Evolutionary conservation across 2,329 filamentous ascomycete genomes (phyloP).

Genomic region (Beauveria brongniartii): DNA sequence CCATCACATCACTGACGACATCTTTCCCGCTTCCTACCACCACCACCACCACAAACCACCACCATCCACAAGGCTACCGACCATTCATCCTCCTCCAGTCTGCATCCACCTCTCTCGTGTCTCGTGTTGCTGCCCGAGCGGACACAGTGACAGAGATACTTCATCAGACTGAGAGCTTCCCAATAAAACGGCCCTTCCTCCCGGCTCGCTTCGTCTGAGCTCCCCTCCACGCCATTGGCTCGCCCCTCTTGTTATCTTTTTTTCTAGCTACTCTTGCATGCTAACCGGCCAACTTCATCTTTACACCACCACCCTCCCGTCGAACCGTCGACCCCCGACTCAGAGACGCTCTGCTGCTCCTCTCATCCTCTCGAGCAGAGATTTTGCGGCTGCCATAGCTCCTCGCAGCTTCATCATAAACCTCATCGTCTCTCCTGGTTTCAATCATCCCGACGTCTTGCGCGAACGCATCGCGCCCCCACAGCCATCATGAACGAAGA

Average conservation of each 20-base stretch:
- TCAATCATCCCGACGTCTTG: conserved; percentile 20
- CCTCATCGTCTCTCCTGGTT: not conserved
- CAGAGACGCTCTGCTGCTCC: not conserved
- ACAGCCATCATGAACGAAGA: conserved; percentile 53
- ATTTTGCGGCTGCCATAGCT: not conserved
- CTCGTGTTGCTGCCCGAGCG: conserved; percentile 4
- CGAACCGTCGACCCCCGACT: not conserved
- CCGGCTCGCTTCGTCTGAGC: not conserved
- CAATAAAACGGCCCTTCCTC: not conserved
- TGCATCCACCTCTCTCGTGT: conserved; percentile 1
- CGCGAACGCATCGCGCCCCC: conserved; percentile 31
- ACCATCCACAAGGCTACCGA: not conserved
- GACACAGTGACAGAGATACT: not conserved
- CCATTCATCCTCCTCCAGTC: not conserved
- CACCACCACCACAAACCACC: conserved; percentile 11
- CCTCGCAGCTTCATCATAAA: not conserved
- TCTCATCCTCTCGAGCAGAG: not conserved
- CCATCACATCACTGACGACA: conserved; percentile 31
- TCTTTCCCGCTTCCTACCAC: conserved; percentile 21
- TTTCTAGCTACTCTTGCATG: not conserved
- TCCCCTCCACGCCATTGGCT: not conserved
- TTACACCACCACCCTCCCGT: not conserved
- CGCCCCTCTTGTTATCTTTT: conserved; percentile 10
- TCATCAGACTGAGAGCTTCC: not conserved
- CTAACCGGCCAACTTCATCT: not conserved